Conservation (phyloP, 2,329 filamentous ascomycete genomes). For the Xylariales sp. region DNA sequence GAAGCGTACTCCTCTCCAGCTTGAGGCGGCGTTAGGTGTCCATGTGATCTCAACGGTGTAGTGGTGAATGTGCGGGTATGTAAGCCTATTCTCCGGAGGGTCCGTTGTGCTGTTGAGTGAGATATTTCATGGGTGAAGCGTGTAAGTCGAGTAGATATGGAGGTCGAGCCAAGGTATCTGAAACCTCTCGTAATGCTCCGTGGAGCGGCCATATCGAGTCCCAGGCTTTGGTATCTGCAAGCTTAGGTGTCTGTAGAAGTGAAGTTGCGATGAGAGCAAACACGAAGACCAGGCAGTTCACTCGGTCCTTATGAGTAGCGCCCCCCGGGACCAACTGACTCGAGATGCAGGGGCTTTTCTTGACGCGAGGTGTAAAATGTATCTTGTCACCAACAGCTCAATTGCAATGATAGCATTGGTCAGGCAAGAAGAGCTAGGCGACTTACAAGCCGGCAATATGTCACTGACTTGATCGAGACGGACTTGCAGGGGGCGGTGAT, state of each 20-base stretch:
- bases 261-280: too few relatives aligned
- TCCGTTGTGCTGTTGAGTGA: background rate
- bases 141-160: background rate
- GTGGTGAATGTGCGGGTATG: constrained; percentile 58
- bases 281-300: too few relatives aligned
- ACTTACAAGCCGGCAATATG: too few relatives aligned
- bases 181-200: constrained; percentile 8
- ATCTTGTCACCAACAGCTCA: constrained; percentile 3
- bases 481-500: background rate
- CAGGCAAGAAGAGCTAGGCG: background rate
- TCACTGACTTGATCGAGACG: background rate
- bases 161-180: constrained; percentile 4
- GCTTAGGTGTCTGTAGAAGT: too few relatives aligned
- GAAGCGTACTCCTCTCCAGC: constrained; percentile 91
- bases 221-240: too few relatives aligned
- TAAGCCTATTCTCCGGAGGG: background rate
- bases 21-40: constrained; percentile 78
- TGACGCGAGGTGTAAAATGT: too few relatives aligned
- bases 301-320: too few relatives aligned
- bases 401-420: background rate
- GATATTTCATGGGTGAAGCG: too few relatives aligned
- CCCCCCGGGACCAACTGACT: too few relatives aligned
- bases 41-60: constrained; percentile 59
- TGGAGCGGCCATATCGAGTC: background rate
- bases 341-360: too few relatives aligned